Conservation (phyloP, 1,284 basidiomycete genomes). For the Trichosporon asahii region DNA sequence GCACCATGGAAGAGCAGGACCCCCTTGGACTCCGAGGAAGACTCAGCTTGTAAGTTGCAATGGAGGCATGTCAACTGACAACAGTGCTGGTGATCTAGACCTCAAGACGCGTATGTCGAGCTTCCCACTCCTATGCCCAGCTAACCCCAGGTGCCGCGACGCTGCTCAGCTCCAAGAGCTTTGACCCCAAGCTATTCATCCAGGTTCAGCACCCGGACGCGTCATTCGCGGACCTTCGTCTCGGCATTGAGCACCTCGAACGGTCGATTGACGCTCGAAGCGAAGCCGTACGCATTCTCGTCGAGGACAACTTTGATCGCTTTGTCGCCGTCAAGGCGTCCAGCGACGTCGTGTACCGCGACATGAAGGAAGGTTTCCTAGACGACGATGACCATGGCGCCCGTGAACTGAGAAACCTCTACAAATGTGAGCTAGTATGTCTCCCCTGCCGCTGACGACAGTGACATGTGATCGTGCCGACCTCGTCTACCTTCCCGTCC, state of each 20-base stretch:
- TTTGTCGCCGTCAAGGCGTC: slow-evolving; percentile 97
- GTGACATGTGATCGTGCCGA: slow-evolving; percentile 80
- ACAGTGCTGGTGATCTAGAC: slow-evolving; percentile 38
- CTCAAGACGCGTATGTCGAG: slow-evolving; percentile 43
- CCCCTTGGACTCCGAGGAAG: slow-evolving; percentile 46
- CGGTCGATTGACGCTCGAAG: slow-evolving; percentile 80
- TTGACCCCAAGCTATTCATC: slow-evolving; percentile 92
- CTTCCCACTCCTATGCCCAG: neutral
- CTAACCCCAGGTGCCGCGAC: slow-evolving; percentile 65
- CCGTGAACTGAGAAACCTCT: slow-evolving; percentile 62
- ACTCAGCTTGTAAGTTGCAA: slow-evolving; percentile 38
- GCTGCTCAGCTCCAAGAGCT: slow-evolving; percentile 83
- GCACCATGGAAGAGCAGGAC: slow-evolving; percentile 47
- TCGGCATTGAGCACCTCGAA: slow-evolving; percentile 68
- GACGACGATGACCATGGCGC: slow-evolving; percentile 77
- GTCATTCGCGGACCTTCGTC: slow-evolving; percentile 82
- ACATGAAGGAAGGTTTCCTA: slow-evolving; percentile 88
- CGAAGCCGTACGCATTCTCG: slow-evolving; percentile 87
- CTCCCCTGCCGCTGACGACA: slow-evolving; percentile 12
- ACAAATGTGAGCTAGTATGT: too few species aligned
- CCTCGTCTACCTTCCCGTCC: slow-evolving; percentile 90
- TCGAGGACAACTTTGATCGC: slow-evolving; percentile 96
- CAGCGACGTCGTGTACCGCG: slow-evolving; percentile 84
- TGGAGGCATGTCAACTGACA: slow-evolving; percentile 1
- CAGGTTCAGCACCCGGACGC: slow-evolving; percentile 92